Base-by-base conservation (phyloP, 2,329 filamentous ascomycete species). In the Fusarium sp. region DNA sequence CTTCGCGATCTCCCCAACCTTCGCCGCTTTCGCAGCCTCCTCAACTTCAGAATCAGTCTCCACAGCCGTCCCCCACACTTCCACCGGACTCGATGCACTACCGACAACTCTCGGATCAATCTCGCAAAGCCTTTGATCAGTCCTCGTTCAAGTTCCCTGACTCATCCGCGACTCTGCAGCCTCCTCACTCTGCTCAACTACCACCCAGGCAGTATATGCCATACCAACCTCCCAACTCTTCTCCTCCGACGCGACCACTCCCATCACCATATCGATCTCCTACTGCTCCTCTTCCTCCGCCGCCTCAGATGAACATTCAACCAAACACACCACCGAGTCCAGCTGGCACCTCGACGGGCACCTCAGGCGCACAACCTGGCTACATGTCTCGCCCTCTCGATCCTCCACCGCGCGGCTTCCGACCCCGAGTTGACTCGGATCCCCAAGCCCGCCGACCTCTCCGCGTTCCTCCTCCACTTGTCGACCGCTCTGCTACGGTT, bases 391-490 rank as follows among this genome's bases (percentile, higher is more conserved):
- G 72, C 16, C 74, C 78, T 47, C 76, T 80, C 1, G 69, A 75
- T 4, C 75, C 75, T 50, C 79, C 79, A 2, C 78, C 79, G 2
- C 78, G 77, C 18, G 72, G 79, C 42, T 78, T 80, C 58, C 74
- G 78, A 13, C 61, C 79, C 10, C 77, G 80, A 11, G 69, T 79
- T 27, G 74, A 74, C 36, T 76, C 79, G 0, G 74, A 79, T 6
- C 74, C 77, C 8, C 70, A 70, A 6, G 71, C 79, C 5, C 71
- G 71, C 0, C 75, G 77, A 9, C 78, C 80, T 25, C 71, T 80
- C 2, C 67, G 75, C 1, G 71, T 76, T 8, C 71, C 79, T 5
- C 67, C 74, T n/a, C 68, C 73, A 18, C 75, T 77, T 2, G 54
- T 71, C 6, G 69, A 77, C 31, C 68, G 66, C 9, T 67, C 66